Conservation (phyloP, 2,329 filamentous ascomycete genomes). For the Coniella vitis region DNA sequence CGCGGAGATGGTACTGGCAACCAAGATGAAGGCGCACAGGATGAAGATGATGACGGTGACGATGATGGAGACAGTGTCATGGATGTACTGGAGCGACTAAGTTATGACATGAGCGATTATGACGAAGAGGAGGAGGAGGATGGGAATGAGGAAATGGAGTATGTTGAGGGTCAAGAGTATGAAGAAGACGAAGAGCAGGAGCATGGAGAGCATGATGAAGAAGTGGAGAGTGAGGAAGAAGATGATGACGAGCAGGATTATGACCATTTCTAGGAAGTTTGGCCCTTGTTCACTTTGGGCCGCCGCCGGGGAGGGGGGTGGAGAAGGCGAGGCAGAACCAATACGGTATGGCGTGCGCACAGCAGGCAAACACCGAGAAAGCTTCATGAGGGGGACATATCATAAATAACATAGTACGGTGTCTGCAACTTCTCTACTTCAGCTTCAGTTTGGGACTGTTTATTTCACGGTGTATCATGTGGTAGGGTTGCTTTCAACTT, state of each 20-base stretch:
- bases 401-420: not conserved
- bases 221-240: not conserved
- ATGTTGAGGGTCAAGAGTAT: not conserved
- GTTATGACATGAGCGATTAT: not conserved
- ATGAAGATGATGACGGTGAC: not conserved
- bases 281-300: not conserved
- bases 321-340: too few species aligned
- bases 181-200: not conserved
- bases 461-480: too few species aligned
- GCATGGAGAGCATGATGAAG: not conserved
- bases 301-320: too few species aligned
- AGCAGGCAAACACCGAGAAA: too few species aligned
- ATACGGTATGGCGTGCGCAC: too few species aligned
- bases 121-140: not conserved
- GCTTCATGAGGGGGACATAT: too few species aligned
- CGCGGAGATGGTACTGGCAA: not conserved
- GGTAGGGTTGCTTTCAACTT: too few species aligned
- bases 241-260: not conserved
- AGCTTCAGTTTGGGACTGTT: too few species aligned
- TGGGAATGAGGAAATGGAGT: not conserved
- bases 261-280: not conserved
- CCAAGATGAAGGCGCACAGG: not conserved
- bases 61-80: slow-evolving; percentile 5
- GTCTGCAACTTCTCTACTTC: not conserved
- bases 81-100: not conserved